phyloP scores from a whole-genome alignment of 768 basidiomycete species.

The Tephrocybe rancida region DNA sequence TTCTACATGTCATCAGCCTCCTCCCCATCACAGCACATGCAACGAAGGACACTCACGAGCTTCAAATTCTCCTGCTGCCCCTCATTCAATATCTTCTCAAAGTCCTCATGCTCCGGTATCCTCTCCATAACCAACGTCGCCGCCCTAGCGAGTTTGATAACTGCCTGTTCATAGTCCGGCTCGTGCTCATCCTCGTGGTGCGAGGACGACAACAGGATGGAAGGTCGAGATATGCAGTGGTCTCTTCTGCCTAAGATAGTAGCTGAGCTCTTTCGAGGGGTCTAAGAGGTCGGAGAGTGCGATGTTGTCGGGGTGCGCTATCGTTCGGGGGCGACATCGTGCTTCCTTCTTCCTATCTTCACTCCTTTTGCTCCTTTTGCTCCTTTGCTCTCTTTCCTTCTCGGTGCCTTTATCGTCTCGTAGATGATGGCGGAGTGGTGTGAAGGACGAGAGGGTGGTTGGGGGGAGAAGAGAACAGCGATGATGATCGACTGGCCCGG shows the following conservation, averaged over 20 bases:
- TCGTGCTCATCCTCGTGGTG: conserved; percentile 24
- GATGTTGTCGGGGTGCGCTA: conserved; percentile 64
- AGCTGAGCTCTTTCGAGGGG: conserved; percentile 60
- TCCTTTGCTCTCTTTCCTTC: no score
- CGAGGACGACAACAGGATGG: not conserved
- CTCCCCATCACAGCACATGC: not conserved
- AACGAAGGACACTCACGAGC: conserved; percentile 48
- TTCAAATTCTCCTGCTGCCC: conserved; percentile 69
- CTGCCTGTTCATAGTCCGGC: conserved; percentile 70
- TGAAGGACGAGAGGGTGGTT: no score
- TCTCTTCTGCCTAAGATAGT: conserved; percentile 61
- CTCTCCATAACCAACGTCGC: conserved; percentile 80
- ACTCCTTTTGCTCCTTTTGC: no score
- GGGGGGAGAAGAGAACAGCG: no score
- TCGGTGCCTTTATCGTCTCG: no score
- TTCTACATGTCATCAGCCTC: conserved; percentile 20
- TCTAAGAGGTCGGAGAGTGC: conserved; percentile 62
- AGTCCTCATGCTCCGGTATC: conserved; percentile 74
- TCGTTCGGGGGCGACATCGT: conserved; percentile 62
- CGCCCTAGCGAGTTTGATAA: conserved; percentile 70
- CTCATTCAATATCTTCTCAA: conserved; percentile 50
- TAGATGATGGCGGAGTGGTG: no score
- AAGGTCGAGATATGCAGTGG: conserved; percentile 39
- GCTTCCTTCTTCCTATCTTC: no score
- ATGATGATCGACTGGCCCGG: no score